Base-by-base conservation (phyloP, 805 yeast species). In the Clavispora phyllophila region DNA sequence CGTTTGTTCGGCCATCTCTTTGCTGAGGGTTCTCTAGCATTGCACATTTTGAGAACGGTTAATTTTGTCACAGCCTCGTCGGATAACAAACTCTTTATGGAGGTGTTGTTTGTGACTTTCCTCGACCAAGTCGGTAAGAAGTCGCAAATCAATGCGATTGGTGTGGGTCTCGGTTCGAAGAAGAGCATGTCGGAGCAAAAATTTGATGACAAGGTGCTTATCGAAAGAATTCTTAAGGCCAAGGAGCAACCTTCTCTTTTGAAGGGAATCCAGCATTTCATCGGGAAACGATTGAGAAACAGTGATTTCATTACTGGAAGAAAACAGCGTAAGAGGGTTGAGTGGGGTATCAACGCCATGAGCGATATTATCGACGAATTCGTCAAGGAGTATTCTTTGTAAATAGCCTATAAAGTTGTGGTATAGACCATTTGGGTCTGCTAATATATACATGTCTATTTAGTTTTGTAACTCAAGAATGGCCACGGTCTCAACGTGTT, bases 1-100 rank as follows among this genome's bases (percentile, higher is more conserved):
- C 73, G 87, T 45, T 80, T 93, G 49, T 93, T 78, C 55, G 98
- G 96, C 0, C 70, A 67, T 39, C 58, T 93, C 35, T 75, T 90
- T 14, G 80, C 85, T 2, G 88, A 86, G 53, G 87, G 85, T 1
- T 73, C 82, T 0, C 66, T 91, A 46, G 80, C 88, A 3, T 67
- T 93, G 37, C 90, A 87, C 55, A 63, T 85, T 2, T 70, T 93
- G 49, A 78, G 84, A 50, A 81, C 80, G 6, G 76, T 87, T 25
- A 85, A 91, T 51, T 82, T 90, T 45, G 62, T 90, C 43, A 78
- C 88, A 0, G 78, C 81, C 0, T 65, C 85, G 10, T 70, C 73
- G 18, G 90, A 87, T 48, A 72, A 81, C 2, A 72, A 72, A 29
- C 61, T 88, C 17, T 87, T 91, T 54, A 46, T 87, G 49, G 96